A percentile compares a stretch with the other conserved stretches of the same genome.
Conservation (phyloP, 805 yeast species). For the Candida caryicola region DNA sequence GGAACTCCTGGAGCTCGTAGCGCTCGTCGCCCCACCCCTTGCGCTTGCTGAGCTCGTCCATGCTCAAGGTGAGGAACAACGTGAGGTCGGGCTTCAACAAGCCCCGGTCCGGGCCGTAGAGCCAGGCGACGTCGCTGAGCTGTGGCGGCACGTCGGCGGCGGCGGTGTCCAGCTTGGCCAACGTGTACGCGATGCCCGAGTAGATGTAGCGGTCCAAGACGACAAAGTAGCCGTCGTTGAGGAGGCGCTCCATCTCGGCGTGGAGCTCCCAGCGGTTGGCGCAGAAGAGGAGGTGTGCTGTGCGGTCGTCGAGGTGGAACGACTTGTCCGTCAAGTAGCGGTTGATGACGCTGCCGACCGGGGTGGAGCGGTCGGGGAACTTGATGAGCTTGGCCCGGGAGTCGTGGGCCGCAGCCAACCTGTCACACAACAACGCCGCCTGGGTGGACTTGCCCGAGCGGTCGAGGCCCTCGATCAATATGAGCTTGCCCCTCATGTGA, state of each 20-base stretch:
- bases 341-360: conserved; percentile 77
- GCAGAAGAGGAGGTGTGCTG: conserved; percentile 83
- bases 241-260: conserved; percentile 39
- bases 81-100: conserved; percentile 85
- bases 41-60: conserved; percentile 45
- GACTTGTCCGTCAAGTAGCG: conserved; percentile 56
- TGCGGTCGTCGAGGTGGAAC: conserved; percentile 62
- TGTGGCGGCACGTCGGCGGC: conserved; percentile 10
- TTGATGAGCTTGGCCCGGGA: conserved; percentile 48
- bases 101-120: conserved; percentile 76
- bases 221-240: conserved; percentile 55
- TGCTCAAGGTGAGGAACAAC: conserved; percentile 64
- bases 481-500: conserved; percentile 61
- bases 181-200: conserved; percentile 89
- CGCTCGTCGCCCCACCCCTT: conserved; percentile 93
- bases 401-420: conserved; percentile 11
- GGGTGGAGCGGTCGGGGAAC: conserved; percentile 86
- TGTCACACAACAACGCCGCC: conserved; percentile 32
- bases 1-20: conserved; percentile 76
- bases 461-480: conserved; percentile 89
- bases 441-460: conserved; percentile 95
- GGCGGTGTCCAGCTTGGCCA: conserved; percentile 65
- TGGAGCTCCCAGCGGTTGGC: conserved; percentile 93
- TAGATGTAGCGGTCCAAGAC: conserved; percentile 85
- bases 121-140: conserved; percentile 63